phyloP scores from a whole-genome alignment of 352 stramenopile species.

The Phytophthora lateralis region DNA sequence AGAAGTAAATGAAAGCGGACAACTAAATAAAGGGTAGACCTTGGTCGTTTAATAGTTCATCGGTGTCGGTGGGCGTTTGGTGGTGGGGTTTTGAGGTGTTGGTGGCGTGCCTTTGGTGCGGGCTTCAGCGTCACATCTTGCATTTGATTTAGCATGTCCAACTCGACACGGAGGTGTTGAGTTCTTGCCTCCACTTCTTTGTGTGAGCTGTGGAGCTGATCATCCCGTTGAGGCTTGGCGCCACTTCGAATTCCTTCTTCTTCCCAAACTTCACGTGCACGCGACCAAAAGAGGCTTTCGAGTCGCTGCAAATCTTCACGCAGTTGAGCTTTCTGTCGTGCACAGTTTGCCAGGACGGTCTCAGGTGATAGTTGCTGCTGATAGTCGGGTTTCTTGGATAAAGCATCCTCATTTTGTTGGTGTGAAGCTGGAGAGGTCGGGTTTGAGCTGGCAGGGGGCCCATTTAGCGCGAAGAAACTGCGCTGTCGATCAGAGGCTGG shows the following conservation, averaged over 20 bases:
- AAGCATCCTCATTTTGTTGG: conserved; percentile 1
- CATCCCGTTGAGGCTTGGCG: conserved; percentile 1
- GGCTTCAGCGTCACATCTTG: conserved; percentile 6
- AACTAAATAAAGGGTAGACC: background rate
- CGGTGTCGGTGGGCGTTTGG: background rate
- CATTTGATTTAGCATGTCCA: conserved; percentile 13
- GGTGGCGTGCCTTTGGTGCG: background rate
- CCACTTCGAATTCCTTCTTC: conserved; percentile 20
- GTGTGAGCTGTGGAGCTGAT: conserved; percentile 3
- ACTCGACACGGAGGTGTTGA: conserved; percentile 19
- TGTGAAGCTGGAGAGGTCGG: background rate
- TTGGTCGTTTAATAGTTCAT: background rate
- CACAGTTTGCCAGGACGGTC: conserved; percentile 38
- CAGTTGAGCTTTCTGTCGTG: conserved; percentile 36
- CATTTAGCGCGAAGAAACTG: conserved; percentile 18
- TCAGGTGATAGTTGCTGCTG: conserved; percentile 20
- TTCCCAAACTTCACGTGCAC: conserved; percentile 35
- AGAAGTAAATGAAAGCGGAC: background rate
- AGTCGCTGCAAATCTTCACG: conserved; percentile 38
- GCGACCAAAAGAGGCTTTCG: conserved; percentile 41
- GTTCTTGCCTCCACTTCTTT: conserved; percentile 12
- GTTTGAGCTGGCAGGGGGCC: background rate
- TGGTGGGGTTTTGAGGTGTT: conserved; percentile 5
- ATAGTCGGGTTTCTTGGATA: conserved; percentile 7
- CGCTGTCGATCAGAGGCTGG: conserved; percentile 9